phyloP scores from a whole-genome alignment of 345 rosid species.

The Camelina hispida region DNA sequence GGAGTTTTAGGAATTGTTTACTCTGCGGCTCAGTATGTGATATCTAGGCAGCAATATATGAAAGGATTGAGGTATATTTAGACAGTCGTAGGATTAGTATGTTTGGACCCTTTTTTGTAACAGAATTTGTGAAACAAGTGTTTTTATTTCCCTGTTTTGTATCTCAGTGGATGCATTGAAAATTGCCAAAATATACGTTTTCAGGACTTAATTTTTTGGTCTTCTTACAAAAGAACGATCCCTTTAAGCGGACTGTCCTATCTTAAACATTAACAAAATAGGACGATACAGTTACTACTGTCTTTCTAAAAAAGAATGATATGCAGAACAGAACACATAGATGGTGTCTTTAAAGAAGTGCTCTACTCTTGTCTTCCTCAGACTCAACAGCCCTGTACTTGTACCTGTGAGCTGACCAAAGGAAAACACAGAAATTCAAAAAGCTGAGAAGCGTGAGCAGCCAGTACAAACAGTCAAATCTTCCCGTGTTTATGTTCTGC shows the following conservation, averaged over 20 bases:
- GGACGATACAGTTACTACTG: slow-evolving; percentile 23
- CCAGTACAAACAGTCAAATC: slow-evolving; percentile 85
- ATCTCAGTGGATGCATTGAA: slow-evolving; percentile 28
- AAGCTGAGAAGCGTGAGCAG: slow-evolving; percentile 64
- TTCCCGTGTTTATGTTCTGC: slow-evolving; percentile 80
- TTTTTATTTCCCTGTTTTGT: slow-evolving; percentile 12
- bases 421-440: slow-evolving; percentile 68
- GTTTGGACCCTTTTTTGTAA: slow-evolving; percentile 29
- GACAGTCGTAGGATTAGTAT: slow-evolving; percentile 39
- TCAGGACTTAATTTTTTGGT: not conserved
- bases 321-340: slow-evolving; percentile 13
- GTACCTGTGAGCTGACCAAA: slow-evolving; percentile 66
- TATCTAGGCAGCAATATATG: slow-evolving; percentile 94
- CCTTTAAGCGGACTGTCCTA: not conserved
- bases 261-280: not conserved
- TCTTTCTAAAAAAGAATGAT: not conserved
- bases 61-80: slow-evolving; percentile 94
- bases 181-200: slow-evolving; percentile 32
- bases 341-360: slow-evolving; percentile 24
- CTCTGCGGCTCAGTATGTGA: slow-evolving; percentile 73
- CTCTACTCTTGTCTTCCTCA: slow-evolving; percentile 32
- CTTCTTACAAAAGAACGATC: slow-evolving; percentile 4
- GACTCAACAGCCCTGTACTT: slow-evolving; percentile 61
- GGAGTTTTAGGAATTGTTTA: slow-evolving; percentile 87
- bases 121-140: slow-evolving; percentile 34